Percentiles rank a stretch among this genome's conserved stretches.
phyloP scores from a whole-genome alignment of 805 yeast species.

The Gaillardinia entomophila region DNA sequence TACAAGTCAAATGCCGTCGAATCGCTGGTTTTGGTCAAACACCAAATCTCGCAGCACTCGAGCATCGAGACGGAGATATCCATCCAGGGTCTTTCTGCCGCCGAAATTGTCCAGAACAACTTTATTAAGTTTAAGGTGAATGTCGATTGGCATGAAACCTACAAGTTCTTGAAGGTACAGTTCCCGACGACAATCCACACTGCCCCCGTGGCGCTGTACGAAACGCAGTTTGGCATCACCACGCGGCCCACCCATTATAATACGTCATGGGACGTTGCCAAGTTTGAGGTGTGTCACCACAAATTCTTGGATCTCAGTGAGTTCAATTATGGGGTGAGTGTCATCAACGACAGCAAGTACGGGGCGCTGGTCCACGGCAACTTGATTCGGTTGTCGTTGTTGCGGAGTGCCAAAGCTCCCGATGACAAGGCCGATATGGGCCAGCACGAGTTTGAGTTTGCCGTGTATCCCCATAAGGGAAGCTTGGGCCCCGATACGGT shows the following conservation, averaged over 20 bases:
- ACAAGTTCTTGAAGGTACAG: conserved; percentile 88
- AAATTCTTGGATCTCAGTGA: conserved; percentile 91
- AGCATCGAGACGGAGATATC: conserved; percentile 65
- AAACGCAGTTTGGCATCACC: conserved; percentile 90
- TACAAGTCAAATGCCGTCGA: conserved; percentile 51
- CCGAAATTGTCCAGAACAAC: conserved; percentile 32
- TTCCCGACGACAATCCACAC: conserved; percentile 81
- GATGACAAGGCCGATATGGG: conserved; percentile 97
- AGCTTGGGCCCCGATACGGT: conserved; percentile 59
- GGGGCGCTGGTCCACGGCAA: conserved; percentile 96
- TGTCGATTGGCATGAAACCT: conserved; percentile 84
- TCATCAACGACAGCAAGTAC: conserved; percentile 80
- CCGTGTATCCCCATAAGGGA: conserved; percentile 78
- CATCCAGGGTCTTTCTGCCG: conserved; percentile 49
- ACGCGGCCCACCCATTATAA: conserved; percentile 91
- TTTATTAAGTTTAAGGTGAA: conserved; percentile 31
- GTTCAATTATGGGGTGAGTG: conserved; percentile 76
- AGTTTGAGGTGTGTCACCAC: conserved; percentile 93
- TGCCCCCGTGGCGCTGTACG: conserved; percentile 73
- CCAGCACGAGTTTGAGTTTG: conserved; percentile 73
- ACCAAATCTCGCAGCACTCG: conserved; percentile 53
- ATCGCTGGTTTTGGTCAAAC: conserved; percentile 57
- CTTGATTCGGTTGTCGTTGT: conserved; percentile 73
- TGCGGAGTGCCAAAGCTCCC: conserved; percentile 91
- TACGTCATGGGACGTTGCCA: conserved; percentile 95